Base-by-base conservation (phyloP, 129 eudicot species). In the Smallanthus sonchifolius region DNA sequence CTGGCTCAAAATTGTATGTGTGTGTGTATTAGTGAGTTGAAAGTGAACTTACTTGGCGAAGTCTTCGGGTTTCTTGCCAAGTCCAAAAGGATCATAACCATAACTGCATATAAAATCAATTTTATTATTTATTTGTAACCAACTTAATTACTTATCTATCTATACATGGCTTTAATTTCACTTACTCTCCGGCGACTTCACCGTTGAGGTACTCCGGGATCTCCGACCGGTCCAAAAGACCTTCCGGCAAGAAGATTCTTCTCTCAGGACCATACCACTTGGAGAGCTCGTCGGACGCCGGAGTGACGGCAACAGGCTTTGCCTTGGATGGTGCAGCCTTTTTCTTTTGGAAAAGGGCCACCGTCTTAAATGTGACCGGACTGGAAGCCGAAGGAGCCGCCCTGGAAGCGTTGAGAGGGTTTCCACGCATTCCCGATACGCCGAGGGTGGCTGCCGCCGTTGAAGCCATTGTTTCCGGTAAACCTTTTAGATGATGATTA, bases 251-350 rank as follows among this genome's bases (percentile, higher is more conserved):
- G 92, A 85, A 95, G 75, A 95, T 88, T 86, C 99, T 86, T 66
- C 99, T 83, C 75, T 95, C 97, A 15, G 99, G 99, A 4, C 97
- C 97, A 35, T 95, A 95, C 99, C 99, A 95, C 96, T 95, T 91
- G 85, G 99, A 94, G 75, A 95, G 97, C 96, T 95, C 99, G 4
- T 95, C 99, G 68, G 81, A 65, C 24, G 73, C 85, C 10, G 99
- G 87, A 24, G 95, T 28, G 73, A 82, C 86, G 1, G 89, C 79
- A 0, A 66, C 87, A 0, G 91, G 71, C 75, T 90, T 94, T 51
- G 96, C 69, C 80, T 92, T 87, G 36, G 99, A 67, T 5, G 98
- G 90, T 2, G 98, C 96, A 9, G 87, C 64, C 81, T 86, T 81
- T 82, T 89, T 93, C 88, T 94, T 95, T 52, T 81, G 82, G 83